Conservation (phyloP, 1,284 basidiomycete genomes). For the Apiotrichum veenhuisii region DNA sequence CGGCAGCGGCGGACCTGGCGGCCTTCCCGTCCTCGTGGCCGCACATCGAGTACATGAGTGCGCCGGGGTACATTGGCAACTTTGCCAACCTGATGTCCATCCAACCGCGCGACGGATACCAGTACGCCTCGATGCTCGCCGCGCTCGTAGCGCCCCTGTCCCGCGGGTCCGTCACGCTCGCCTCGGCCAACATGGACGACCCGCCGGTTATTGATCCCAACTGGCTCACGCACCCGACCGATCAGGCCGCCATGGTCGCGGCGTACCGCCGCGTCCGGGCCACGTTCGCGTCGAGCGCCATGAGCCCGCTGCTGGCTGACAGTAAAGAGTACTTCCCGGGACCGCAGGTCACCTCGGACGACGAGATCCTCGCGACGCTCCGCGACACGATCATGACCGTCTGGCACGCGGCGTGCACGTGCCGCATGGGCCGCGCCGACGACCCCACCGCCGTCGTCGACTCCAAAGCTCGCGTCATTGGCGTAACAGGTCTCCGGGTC, state of each 20-base stretch:
- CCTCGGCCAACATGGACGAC: not conserved
- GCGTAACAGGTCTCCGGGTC: conserved; percentile 5
- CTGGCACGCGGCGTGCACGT: conserved; percentile 3
- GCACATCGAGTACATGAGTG: conserved; percentile 4
- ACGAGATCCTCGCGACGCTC: not conserved
- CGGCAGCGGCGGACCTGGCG: not conserved
- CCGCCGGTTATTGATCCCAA: conserved; percentile 1
- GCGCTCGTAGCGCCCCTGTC: not conserved
- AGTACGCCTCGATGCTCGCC: conserved; percentile 4
- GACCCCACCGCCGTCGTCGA: conserved; percentile 10
- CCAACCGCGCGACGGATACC: conserved; percentile 2
- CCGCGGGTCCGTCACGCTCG: conserved; percentile 1
- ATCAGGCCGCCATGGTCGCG: conserved; percentile 5
- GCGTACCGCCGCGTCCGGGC: conserved; percentile 3
- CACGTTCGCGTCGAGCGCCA: not conserved
- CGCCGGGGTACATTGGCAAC: not conserved
- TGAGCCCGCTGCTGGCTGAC: not conserved
- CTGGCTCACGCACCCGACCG: conserved; percentile 7
- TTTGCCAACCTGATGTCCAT: not conserved
- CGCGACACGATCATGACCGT: conserved; percentile 1
- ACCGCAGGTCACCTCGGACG: not conserved
- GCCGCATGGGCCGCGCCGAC: conserved; percentile 7
- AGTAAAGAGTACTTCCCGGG: conserved; percentile 4
- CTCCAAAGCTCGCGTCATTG: conserved; percentile 1
- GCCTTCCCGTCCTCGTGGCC: conserved; percentile 1